Percentiles rank a stretch among this genome's conserved stretches.
Evolutionary conservation across 164 flowering plant species (phyloP).

Genomic region (Santalum album): DNA sequence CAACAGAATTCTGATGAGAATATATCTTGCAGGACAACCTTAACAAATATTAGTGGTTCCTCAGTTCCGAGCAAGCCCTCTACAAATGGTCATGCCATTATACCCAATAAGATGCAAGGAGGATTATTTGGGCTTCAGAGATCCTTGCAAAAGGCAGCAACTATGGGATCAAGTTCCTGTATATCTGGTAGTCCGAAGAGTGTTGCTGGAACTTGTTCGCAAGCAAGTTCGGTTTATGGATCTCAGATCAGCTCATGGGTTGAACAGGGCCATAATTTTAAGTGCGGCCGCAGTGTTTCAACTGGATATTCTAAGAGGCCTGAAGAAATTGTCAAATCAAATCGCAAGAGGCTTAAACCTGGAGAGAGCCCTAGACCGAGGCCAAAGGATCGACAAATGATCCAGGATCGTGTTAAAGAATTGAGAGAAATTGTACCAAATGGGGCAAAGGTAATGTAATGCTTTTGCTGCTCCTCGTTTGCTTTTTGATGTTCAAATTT

Average conservation of each 20-base stretch:
- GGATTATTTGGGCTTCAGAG: constrained; percentile 30
- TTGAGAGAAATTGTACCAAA: constrained; percentile 91
- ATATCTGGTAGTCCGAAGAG: constrained; percentile 33
- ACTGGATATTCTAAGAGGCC: constrained; percentile 55
- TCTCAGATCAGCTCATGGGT: constrained; percentile 67
- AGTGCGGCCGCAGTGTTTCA: constrained; percentile 40
- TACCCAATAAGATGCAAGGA: constrained; percentile 24
- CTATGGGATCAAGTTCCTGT: constrained; percentile 31
- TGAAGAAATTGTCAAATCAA: constrained; percentile 48
- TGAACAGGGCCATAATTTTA: constrained; percentile 40
- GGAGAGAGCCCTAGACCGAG: constrained; percentile 94
- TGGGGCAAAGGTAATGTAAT: constrained; percentile 67
- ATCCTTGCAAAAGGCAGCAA: constrained; percentile 21
- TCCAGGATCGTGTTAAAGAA: constrained; percentile 96
- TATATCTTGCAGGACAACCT: constrained; percentile 45
- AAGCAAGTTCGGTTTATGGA: constrained; percentile 32
- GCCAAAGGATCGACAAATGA: constrained; percentile 99
- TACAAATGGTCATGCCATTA: constrained; percentile 10
- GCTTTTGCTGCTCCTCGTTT: not conserved
- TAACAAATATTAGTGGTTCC: constrained; percentile 42
- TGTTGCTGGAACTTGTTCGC: constrained; percentile 33
- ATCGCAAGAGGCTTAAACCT: constrained; percentile 86
- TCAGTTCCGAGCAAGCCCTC: constrained; percentile 33
- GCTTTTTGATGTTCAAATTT: not conserved
- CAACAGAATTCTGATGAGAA: constrained; percentile 49